A percentile compares a stretch with the other conserved stretches of the same genome.
Conservation (phyloP, 2,329 filamentous ascomycete genomes). For the Didymella pomorum region DNA sequence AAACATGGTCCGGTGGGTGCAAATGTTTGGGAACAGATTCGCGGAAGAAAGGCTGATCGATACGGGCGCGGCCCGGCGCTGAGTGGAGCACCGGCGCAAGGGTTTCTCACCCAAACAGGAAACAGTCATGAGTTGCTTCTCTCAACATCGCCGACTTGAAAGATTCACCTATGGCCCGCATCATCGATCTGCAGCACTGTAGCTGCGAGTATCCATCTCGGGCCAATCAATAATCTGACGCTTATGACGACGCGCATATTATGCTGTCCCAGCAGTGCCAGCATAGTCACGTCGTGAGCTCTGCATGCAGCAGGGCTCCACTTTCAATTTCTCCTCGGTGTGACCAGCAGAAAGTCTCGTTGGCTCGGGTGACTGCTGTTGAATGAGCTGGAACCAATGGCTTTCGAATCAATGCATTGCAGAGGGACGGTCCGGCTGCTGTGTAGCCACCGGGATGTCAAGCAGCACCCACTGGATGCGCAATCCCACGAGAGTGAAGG, state of each 20-base stretch:
- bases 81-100: constrained; percentile 5
- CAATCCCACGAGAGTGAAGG: not conserved
- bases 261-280: not conserved
- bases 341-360: not conserved
- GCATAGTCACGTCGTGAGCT: constrained; percentile 1
- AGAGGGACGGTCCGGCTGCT: not conserved
- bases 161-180: constrained; percentile 5
- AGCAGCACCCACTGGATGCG: not conserved
- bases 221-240: constrained; percentile 9
- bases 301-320: constrained; percentile 9
- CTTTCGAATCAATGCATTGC: not conserved
- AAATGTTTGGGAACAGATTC: constrained; percentile 8
- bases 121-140: not conserved
- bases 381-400: not conserved
- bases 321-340: constrained; percentile 3
- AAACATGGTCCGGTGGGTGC: constrained; percentile 1
- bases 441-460: constrained; percentile 3
- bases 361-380: constrained; percentile 2
- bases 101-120: not conserved
- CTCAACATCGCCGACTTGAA: constrained; percentile 1
- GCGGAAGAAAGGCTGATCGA: constrained; percentile 20
- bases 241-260: constrained; percentile 3
- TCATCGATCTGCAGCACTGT: constrained; percentile 25
- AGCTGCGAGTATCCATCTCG: not conserved
- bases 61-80: constrained; percentile 13